Base-by-base conservation (phyloP, 352 stramenopile genomes). In the Phytophthora europaea region DNA sequence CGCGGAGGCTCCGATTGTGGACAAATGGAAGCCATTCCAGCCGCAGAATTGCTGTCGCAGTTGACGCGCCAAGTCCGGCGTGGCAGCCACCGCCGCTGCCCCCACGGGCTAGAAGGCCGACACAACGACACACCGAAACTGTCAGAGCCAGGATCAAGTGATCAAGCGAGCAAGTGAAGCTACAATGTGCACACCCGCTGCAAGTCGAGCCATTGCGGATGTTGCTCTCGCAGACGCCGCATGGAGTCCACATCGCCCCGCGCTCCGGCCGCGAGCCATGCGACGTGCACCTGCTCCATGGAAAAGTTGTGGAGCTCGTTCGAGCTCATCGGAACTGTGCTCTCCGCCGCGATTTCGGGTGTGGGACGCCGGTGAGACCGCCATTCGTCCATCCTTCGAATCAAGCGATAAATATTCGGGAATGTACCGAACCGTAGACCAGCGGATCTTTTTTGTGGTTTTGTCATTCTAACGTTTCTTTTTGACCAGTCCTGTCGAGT, bases 121-220 rank as follows among this genome's bases (percentile, higher is more conserved):
- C 31, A 51, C 36, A 68, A 50, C 52, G 40, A 63, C 8, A 62
- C 62, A 69, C 47, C 52, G 52, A 69, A 69, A 69, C 15, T 36
- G 48, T 33, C 8, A 36, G 15, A 36, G 7, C 7, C 36, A 43
- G 13, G 36, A 50, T 5, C 13, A n/a, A 50, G 13, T n/a, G 9
- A 5, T n/a, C 43, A 50, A 22, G 18, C 15, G 15, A 50, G 38
- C 15, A 50, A 43, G 12, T 18, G 13, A 43, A 18, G 43, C 16
- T 8, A 47, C 36, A 18, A 43, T 18, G 36, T 20, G 33, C 61
- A 13, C 22, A 72, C 70, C 40, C 63, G 59, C 12, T 70, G 10
- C 18, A 73, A 48, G n/a, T 67, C 63, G 38, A 79, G 72, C 63
- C 72, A 79, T 45, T 70, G 51, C 3, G 63, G 72, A 20, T 76